Evolutionary conservation across 352 stramenopile species (phyloP), one percentile per base, ranked within the genome.

Genomic region (Phytopythium chamaehyphon): DNA sequence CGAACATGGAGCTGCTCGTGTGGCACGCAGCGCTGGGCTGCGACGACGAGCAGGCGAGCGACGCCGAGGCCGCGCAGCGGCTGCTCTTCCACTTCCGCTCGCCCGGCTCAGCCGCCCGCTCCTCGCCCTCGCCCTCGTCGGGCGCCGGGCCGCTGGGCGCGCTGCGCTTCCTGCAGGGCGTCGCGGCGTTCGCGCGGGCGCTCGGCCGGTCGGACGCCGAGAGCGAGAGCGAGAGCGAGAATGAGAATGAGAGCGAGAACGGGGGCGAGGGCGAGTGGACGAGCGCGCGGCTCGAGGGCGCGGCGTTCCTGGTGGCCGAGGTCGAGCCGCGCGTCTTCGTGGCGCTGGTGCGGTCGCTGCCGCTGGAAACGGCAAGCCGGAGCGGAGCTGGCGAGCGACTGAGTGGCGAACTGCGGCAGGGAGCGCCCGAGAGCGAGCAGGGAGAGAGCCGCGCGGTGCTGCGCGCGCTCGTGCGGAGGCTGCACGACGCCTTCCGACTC

Each of bases 261-360:
- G 31, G 38, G 15, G 7, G 26, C 2, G 46, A 35, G 38, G 23
- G 43, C 24, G 54, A 74, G 47, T 85, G 74, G 70, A 42, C 72
- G 31, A 86, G 69, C 53, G 66, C 73, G 24, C 64, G 62, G 53
- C 62, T 88, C 0, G 70, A 61, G 11, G 69, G 46, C 36, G 60
- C 64, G 5, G 58, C 49, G 6, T 72, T 85, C 16, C 82, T 71
- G 21, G 54, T 88, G 1, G 47, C 69, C 15, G 68, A 88, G 42
- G 65, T 86, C 23, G 77, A 88, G 54, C 65, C 70, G 12, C 57
- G 79, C 44, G 66, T 88, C 38, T 88, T 71, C 59, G 70, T 88
- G 45, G 66, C 77, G 18, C 57, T 88, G 57, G 77, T 86, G 58
- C 31, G 37, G 18, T 24, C 3, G 43, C 40, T 16, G 10, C n/a